Evolutionary conservation across 2,329 filamentous ascomycete species (phyloP).

Genomic region (Geosmithia flava): DNA sequence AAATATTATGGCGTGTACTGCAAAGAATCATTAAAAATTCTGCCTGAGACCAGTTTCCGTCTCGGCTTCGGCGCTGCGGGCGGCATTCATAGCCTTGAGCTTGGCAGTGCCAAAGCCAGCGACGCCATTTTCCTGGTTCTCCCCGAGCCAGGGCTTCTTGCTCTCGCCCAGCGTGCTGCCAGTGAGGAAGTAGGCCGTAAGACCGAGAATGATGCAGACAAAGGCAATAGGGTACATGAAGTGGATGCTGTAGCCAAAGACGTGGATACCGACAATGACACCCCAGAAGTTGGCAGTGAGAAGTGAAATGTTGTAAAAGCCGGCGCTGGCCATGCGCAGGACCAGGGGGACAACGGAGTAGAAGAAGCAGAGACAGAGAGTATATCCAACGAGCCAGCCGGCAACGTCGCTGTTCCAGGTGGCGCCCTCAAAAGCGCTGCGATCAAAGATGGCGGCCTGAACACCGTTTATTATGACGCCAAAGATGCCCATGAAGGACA

Average conservation of each 20-base stretch:
- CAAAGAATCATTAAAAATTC: not conserved
- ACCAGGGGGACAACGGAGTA: constrained; percentile 81
- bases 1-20: no score
- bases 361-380: constrained; percentile 69
- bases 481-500: constrained; percentile 82
- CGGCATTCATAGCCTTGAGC: constrained; percentile 54
- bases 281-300: constrained; percentile 97
- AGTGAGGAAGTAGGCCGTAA: constrained; percentile 78
- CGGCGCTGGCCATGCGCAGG: constrained; percentile 79
- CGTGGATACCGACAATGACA: constrained; percentile 77
- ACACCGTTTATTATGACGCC: constrained; percentile 84
- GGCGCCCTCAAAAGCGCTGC: constrained; percentile 51
- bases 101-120: constrained; percentile 78
- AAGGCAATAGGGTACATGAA: constrained; percentile 95
- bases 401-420: constrained; percentile 56
- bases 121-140: constrained; percentile 71
- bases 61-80: constrained; percentile 25
- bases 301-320: constrained; percentile 93
- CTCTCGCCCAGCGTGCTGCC: constrained; percentile 75
- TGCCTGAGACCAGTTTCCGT: constrained; percentile 11
- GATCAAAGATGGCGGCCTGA: constrained; percentile 87
- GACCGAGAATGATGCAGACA: constrained; percentile 76
- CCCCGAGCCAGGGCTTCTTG: constrained; percentile 89
- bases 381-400: constrained; percentile 85
- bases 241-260: constrained; percentile 71